These are phyloP conservation scores for Pseudomicrostroma phylloplanum DNA, from an alignment of 1,284 basidiomycete species.

Conservation along the genomic window DNA sequence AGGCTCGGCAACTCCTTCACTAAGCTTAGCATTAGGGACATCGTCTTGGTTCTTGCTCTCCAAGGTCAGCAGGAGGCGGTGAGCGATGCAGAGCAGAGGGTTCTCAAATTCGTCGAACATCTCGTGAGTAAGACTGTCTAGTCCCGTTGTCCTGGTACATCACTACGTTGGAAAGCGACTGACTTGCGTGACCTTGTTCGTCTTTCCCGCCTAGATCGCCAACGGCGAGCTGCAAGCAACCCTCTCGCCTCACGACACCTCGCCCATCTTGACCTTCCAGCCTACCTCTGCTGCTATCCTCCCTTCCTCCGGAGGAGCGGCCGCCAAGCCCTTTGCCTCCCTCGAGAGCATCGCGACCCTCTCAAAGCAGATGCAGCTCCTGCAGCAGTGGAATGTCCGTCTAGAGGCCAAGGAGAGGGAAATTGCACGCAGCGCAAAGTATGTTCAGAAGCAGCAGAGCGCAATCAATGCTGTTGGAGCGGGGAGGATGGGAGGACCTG, in stretches of 20 bases:
- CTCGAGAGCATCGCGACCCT: not conserved
- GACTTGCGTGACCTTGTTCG: not conserved
- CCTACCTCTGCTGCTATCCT: not conserved
- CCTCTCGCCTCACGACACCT: not conserved
- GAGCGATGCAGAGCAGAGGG: not conserved
- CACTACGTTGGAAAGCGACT: too few species aligned
- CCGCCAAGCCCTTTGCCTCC: not conserved
- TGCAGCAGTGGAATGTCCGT: not conserved
- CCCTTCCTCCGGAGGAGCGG: not conserved
- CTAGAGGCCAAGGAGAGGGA: not conserved
- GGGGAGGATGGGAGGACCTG: too few species aligned
- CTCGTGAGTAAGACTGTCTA: not conserved
- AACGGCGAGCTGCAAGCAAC: not conserved
- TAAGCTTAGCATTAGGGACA: not conserved
- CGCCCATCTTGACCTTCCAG: too few species aligned
- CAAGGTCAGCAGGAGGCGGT: not conserved
- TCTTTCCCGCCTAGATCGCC: not conserved
- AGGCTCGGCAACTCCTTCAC: not conserved
- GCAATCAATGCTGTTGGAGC: not conserved
- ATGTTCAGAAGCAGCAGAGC: slow-evolving; percentile 1
- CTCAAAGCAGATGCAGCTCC: not conserved
- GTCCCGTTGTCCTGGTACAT: too few species aligned
- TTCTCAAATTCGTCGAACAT: not conserved
- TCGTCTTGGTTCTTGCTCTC: not conserved
- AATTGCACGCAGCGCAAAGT: not conserved